These are phyloP conservation scores for Ajuga chamaepitys DNA, from an alignment of 257 asterid species.

Conservation along the genomic window DNA sequence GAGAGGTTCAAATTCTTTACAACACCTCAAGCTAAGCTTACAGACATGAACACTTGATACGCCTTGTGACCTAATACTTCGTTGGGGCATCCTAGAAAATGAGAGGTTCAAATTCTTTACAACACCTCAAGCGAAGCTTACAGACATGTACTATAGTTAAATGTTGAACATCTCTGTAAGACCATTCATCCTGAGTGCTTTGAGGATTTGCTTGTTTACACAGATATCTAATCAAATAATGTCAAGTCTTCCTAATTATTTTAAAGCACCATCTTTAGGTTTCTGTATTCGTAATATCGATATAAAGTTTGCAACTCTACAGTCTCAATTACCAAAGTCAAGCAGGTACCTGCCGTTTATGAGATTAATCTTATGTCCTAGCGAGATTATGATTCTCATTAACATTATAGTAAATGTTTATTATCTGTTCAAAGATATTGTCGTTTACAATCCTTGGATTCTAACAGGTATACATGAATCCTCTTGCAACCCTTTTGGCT, in stretches of 20 bases:
- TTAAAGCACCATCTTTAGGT: not conserved
- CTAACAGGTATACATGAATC: slow-evolving; percentile 44
- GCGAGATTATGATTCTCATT: not conserved
- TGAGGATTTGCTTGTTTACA: not conserved
- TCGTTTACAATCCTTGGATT: not conserved
- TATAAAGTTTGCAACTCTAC: not conserved
- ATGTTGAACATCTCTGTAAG: not conserved
- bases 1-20: not conserved
- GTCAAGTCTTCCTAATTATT: not conserved
- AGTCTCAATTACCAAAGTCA: not conserved
- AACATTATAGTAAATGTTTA: not conserved
- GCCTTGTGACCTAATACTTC: not conserved
- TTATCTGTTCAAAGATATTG: not conserved
- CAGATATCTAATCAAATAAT: not conserved
- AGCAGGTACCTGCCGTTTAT: not conserved
- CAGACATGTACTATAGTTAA: not conserved
- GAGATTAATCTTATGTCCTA: not conserved
- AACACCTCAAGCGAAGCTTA: not conserved
- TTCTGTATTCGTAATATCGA: not conserved
- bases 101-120: not conserved
- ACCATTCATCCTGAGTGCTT: not conserved
- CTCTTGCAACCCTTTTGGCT: slow-evolving; percentile 20
- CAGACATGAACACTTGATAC: not conserved
- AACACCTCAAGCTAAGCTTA: not conserved
- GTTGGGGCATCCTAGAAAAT: not conserved